Conservation (phyloP, 306 rosid genomes). For the Argentina anserina region DNA sequence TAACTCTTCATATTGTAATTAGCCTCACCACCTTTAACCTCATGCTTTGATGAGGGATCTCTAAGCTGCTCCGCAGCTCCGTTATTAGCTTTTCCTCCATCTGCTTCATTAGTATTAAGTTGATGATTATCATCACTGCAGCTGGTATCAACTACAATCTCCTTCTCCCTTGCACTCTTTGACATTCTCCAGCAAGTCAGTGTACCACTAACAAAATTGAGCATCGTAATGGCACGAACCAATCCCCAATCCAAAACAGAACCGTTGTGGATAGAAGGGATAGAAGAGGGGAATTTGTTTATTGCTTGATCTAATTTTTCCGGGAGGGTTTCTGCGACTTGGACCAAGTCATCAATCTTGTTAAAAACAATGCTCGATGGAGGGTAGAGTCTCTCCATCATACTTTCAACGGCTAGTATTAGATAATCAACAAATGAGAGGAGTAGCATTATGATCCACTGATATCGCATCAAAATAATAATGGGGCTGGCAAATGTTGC, state of each 20-base stretch:
- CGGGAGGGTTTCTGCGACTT: slow-evolving; percentile 33
- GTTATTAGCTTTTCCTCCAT: not conserved
- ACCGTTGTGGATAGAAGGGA: slow-evolving; percentile 30
- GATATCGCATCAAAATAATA: slow-evolving; percentile 30
- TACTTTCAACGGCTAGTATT: slow-evolving; percentile 35
- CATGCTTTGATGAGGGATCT: not conserved
- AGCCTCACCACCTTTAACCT: not conserved
- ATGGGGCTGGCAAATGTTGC: slow-evolving; percentile 38
- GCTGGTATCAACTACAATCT: slow-evolving; percentile 44
- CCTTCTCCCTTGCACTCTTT: slow-evolving; percentile 37
- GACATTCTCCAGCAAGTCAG: slow-evolving; percentile 33
- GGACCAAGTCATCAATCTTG: slow-evolving; percentile 49
- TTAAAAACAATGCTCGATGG: slow-evolving; percentile 40
- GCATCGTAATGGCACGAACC: slow-evolving; percentile 29
- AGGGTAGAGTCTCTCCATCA: slow-evolving; percentile 49
- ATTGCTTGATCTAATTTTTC: slow-evolving; percentile 40
- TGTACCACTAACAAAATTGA: slow-evolving; percentile 36
- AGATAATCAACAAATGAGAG: slow-evolving; percentile 54
- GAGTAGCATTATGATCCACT: slow-evolving; percentile 31
- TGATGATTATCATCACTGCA: slow-evolving; percentile 7
- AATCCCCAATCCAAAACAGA: slow-evolving; percentile 41
- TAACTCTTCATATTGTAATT: slow-evolving; percentile 2
- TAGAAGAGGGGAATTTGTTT: slow-evolving; percentile 27
- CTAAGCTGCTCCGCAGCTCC: not conserved
- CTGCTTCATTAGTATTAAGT: not conserved